Evolutionary conservation across 1,139 yeast species (phyloP).

Genomic region (Taphrina deformans): DNA sequence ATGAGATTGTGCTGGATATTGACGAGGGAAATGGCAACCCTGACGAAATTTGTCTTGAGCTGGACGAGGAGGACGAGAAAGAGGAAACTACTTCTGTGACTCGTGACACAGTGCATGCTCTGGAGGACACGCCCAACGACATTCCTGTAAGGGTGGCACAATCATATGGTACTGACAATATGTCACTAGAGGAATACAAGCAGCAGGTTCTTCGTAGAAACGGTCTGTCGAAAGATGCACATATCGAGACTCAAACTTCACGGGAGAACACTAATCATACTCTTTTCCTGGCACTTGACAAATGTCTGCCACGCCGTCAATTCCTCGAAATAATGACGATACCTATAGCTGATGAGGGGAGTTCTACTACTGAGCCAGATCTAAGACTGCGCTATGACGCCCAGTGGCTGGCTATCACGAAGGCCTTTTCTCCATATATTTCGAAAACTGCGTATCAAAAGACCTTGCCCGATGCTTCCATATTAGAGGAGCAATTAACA

Average conservation of each 20-base stretch:
- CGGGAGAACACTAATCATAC: slow-evolving; percentile 47
- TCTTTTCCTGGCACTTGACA: slow-evolving; percentile 76
- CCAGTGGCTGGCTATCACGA: slow-evolving; percentile 48
- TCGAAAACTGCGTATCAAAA: slow-evolving; percentile 35
- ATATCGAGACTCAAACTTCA: neutral
- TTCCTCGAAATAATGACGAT: slow-evolving; percentile 54
- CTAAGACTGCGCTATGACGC: slow-evolving; percentile 44
- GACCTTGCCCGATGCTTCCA: slow-evolving; percentile 35
- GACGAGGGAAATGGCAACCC: slow-evolving; percentile 40
- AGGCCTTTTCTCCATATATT: slow-evolving; percentile 42
- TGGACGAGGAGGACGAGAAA: slow-evolving; percentile 40
- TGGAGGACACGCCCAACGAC: neutral
- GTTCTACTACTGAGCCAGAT: neutral
- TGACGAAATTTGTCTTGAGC: slow-evolving; percentile 45
- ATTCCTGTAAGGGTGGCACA: neutral
- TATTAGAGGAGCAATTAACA: slow-evolving; percentile 35
- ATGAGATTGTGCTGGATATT: slow-evolving; percentile 45
- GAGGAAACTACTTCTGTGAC: slow-evolving; percentile 15
- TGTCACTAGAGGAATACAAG: slow-evolving; percentile 19
- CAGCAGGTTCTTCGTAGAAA: slow-evolving; percentile 2
- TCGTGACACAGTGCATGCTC: slow-evolving; percentile 12
- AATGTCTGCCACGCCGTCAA: slow-evolving; percentile 65
- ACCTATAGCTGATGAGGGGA: slow-evolving; percentile 37
- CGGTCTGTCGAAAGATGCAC: neutral
- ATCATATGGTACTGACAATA: neutral